Percentiles rank a stretch among this genome's conserved stretches.
These are phyloP conservation scores for Candida caryicola DNA, from an alignment of 805 yeast species.

Conservation along the genomic window DNA sequence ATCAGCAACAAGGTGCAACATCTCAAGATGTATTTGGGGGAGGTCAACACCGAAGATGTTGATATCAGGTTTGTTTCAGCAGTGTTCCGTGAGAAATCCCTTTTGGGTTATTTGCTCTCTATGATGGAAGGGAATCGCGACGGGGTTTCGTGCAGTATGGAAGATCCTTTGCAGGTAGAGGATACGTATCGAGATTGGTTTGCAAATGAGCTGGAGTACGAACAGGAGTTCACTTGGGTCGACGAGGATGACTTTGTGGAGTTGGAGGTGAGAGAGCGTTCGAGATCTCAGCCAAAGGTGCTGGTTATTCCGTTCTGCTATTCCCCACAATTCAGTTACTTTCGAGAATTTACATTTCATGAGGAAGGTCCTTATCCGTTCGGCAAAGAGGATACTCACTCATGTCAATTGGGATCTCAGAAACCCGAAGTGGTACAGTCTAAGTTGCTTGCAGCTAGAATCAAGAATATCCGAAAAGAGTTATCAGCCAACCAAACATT, in stretches of 20 bases:
- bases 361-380: conserved; percentile 52
- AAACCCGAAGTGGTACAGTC: conserved; percentile 58
- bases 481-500: conserved; percentile 9
- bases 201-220: conserved; percentile 22
- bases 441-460: conserved; percentile 32
- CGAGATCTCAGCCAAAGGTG: conserved; percentile 41
- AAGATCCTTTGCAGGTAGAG: not conserved
- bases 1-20: conserved; percentile 41
- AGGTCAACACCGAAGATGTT: conserved; percentile 63
- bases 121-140: not conserved
- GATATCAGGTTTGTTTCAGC: conserved; percentile 70
- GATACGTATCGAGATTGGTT: conserved; percentile 16
- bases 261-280: conserved; percentile 48
- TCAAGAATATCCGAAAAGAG: conserved; percentile 12
- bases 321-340: conserved; percentile 61
- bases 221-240: conserved; percentile 53
- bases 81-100: conserved; percentile 53
- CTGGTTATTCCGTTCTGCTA: conserved; percentile 45
- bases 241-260: conserved; percentile 77
- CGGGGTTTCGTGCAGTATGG: not conserved
- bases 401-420: conserved; percentile 54
- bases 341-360: conserved; percentile 49
- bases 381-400: conserved; percentile 61
- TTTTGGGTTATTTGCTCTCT: conserved; percentile 20
- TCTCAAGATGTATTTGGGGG: conserved; percentile 63